Evolutionary conservation across 352 stramenopile species (phyloP).

Genomic region (Phytopythium sindhum): DNA sequence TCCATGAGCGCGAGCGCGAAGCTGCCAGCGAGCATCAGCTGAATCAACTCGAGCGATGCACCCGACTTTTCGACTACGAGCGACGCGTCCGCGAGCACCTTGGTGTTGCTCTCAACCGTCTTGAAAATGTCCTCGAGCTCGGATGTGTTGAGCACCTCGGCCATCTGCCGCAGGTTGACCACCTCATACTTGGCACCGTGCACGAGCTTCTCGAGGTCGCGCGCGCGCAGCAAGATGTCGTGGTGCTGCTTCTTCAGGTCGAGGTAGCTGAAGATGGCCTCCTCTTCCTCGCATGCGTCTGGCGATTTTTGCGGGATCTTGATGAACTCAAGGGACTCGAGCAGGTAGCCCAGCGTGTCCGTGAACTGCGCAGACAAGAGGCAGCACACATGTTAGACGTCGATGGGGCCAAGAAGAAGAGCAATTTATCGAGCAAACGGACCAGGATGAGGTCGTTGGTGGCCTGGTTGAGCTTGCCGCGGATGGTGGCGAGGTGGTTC

Average conservation of each 20-base stretch:
- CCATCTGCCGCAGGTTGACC: constrained; percentile 90
- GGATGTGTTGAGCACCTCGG: constrained; percentile 84
- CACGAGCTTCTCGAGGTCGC: constrained; percentile 93
- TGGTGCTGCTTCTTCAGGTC: constrained; percentile 86
- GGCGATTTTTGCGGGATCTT: constrained; percentile 48
- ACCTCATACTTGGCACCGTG: constrained; percentile 87
- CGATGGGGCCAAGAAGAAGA: not conserved
- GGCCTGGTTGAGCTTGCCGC: constrained; percentile 82
- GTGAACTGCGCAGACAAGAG: constrained; percentile 50
- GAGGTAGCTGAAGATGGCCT: constrained; percentile 90
- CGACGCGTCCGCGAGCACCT: constrained; percentile 81
- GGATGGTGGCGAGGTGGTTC: constrained; percentile 78
- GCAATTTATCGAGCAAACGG: not conserved
- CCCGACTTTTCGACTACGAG: constrained; percentile 55
- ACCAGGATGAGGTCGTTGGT: constrained; percentile 91
- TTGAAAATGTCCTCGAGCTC: constrained; percentile 90
- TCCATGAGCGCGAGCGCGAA: constrained; percentile 93
- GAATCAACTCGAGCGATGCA: constrained; percentile 82
- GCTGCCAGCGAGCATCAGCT: constrained; percentile 87
- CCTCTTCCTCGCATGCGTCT: constrained; percentile 42
- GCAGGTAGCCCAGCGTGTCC: constrained; percentile 93
- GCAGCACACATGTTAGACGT: not conserved
- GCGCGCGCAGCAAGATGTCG: constrained; percentile 87
- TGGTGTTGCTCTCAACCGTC: constrained; percentile 86
- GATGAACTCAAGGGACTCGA: constrained; percentile 91